Evolutionary conservation across 768 basidiomycete species (phyloP).

Genomic region (Mrakia blollopis): DNA sequence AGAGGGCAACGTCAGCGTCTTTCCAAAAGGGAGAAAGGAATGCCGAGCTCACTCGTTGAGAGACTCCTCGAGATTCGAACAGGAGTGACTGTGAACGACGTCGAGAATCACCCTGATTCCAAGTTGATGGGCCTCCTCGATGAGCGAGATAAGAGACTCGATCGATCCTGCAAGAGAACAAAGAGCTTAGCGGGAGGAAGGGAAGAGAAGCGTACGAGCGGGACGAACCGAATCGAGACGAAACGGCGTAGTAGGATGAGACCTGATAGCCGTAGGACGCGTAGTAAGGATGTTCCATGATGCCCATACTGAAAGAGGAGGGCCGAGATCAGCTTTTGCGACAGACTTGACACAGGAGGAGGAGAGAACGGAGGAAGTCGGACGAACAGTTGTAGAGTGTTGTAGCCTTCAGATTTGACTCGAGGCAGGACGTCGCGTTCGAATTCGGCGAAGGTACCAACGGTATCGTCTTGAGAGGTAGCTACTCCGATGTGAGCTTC

Average conservation of each 20-base stretch:
- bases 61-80: conserved; percentile 24
- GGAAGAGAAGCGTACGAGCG: not conserved
- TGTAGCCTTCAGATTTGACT: conserved; percentile 32
- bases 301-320: conserved; percentile 21
- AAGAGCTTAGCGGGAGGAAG: not conserved
- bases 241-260: conserved; percentile 29
- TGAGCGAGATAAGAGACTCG: conserved; percentile 21
- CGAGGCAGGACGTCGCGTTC: conserved; percentile 26
- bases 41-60: conserved; percentile 15
- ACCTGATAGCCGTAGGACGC: conserved; percentile 33
- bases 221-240: conserved; percentile 28
- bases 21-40: not conserved
- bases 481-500: conserved; percentile 32
- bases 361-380: not conserved
- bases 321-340: not conserved
- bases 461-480: conserved; percentile 2
- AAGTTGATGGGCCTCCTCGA: conserved; percentile 25
- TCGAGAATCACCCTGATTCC: conserved; percentile 31
- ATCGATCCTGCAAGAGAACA: conserved; percentile 1
- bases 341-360: not conserved
- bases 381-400: conserved; percentile 26
- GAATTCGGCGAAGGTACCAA: conserved; percentile 31
- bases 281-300: conserved; percentile 33
- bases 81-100: conserved; percentile 32
- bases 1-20: not conserved